Conservation (phyloP, 2,329 filamentous ascomycete genomes). For the Geosmithia flava region DNA sequence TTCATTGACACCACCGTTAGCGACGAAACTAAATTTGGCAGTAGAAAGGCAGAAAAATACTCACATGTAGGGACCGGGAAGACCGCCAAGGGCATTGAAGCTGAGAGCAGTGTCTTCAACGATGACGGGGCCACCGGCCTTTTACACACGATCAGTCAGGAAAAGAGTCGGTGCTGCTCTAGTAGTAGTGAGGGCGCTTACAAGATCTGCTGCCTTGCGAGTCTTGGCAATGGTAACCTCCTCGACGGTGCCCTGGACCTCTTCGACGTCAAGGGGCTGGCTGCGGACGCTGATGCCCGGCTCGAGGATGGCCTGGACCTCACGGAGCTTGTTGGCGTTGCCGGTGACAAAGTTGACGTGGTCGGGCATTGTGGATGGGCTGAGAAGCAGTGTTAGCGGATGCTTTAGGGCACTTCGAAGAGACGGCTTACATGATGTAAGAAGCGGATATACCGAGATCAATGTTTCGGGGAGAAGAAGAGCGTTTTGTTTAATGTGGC, state of each 20-base stretch:
- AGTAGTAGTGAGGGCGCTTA: conserved; percentile 20
- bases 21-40: neutral
- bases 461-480: neutral
- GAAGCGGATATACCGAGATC: neutral
- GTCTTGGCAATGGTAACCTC: conserved; percentile 87
- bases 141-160: neutral
- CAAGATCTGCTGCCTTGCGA: conserved; percentile 63
- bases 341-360: conserved; percentile 87
- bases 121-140: conserved; percentile 79
- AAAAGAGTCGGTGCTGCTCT: neutral
- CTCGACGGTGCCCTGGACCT: conserved; percentile 86
- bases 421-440: neutral
- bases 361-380: conserved; percentile 18
- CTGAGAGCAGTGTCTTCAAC: conserved; percentile 94
- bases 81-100: conserved; percentile 80
- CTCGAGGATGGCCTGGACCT: conserved; percentile 80
- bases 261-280: conserved; percentile 67
- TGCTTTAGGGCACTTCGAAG: neutral
- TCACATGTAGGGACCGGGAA: conserved; percentile 94
- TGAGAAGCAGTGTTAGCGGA: neutral
- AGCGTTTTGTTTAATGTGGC: neutral
- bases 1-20: conserved; percentile 21
- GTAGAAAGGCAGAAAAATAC: conserved; percentile 11
- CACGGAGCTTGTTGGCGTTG: conserved; percentile 85
- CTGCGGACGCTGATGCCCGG: conserved; percentile 60